A percentile compares a stretch with the other conserved stretches of the same genome.
These are phyloP conservation scores for Didymella sp. DNA, from an alignment of 2,329 filamentous ascomycete genomes.

Conservation along the genomic window DNA sequence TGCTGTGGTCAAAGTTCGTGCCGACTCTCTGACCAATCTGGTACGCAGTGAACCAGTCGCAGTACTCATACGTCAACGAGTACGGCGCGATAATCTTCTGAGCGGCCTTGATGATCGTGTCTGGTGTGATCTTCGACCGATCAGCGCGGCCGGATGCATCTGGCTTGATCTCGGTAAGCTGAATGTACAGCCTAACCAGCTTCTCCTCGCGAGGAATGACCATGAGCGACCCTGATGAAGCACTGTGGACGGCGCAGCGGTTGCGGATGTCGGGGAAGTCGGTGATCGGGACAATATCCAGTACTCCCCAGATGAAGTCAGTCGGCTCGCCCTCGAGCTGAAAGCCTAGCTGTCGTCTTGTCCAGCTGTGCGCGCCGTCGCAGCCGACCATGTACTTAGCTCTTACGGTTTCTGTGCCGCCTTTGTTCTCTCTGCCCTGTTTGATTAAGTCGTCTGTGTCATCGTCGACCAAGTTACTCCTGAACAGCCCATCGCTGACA, in stretches of 20 bases:
- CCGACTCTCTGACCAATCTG: constrained; percentile 72
- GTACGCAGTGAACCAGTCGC: constrained; percentile 73
- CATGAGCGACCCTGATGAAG: constrained; percentile 65
- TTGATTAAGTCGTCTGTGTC: constrained; percentile 63
- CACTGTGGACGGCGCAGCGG: constrained; percentile 65
- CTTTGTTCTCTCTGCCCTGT: constrained; percentile 48
- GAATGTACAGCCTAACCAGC: constrained; percentile 70
- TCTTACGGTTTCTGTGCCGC: constrained; percentile 54
- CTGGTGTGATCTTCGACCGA: constrained; percentile 67
- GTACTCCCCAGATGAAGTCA: constrained; percentile 61
- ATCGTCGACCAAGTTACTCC: constrained; percentile 64
- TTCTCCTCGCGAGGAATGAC: constrained; percentile 70
- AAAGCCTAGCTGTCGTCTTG: constrained; percentile 64
- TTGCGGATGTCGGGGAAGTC: constrained; percentile 68
- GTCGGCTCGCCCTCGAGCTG: constrained; percentile 64
- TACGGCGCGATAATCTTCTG: constrained; percentile 72
- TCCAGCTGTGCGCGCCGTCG: constrained; percentile 73
- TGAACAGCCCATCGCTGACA: constrained; percentile 62
- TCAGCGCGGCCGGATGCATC: constrained; percentile 59
- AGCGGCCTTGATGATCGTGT: constrained; percentile 68
- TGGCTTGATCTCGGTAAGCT: constrained; percentile 61
- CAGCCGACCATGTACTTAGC: constrained; percentile 72
- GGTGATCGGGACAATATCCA: constrained; percentile 61
- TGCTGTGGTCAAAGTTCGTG: constrained; percentile 61
- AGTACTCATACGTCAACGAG: constrained; percentile 67